Conservation (phyloP, 108 stramenopile species). For the Nannochloropsis salina region DNA sequence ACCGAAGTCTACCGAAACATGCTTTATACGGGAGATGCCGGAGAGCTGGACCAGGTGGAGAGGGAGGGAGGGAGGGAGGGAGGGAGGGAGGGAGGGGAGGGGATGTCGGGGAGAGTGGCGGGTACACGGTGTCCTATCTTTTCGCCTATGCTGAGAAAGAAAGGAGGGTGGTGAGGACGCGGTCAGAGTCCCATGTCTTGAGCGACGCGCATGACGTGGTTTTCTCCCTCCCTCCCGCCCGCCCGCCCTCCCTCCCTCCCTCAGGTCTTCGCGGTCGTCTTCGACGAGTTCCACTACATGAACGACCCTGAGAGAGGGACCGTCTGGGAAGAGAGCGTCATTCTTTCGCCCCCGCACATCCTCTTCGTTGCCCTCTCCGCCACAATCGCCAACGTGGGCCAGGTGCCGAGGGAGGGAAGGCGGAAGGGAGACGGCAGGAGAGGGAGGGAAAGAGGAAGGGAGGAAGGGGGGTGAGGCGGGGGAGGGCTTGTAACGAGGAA, state of each 20-base stretch:
- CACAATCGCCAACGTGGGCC: conserved; percentile 55
- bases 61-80: conserved; percentile 22
- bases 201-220: too few species aligned
- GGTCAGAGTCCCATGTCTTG: too few species aligned
- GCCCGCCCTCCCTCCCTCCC: not conserved
- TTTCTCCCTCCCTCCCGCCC: not conserved
- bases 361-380: conserved; percentile 83
- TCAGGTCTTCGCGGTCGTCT: conserved; percentile 71
- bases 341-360: conserved; percentile 68
- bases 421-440: not conserved
- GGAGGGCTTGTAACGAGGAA: not conserved
- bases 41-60: not conserved
- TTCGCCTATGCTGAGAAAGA: too few species aligned
- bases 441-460: not conserved
- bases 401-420: not conserved
- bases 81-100: conserved; percentile 56
- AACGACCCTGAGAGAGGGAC: conserved; percentile 80
- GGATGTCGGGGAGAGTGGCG: conserved; percentile 36
- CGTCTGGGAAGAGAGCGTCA: conserved; percentile 89
- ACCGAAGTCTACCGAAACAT: conserved; percentile 91
- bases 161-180: too few species aligned
- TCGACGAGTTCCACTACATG: conserved; percentile 97
- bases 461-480: not conserved
- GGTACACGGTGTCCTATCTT: too few species aligned
- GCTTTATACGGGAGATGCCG: conserved; percentile 35